Evolutionary conservation across 2,329 filamentous ascomycete species (phyloP), one percentile per base, ranked within the genome.

Genomic region (Magnaporthiopsis poae): DNA sequence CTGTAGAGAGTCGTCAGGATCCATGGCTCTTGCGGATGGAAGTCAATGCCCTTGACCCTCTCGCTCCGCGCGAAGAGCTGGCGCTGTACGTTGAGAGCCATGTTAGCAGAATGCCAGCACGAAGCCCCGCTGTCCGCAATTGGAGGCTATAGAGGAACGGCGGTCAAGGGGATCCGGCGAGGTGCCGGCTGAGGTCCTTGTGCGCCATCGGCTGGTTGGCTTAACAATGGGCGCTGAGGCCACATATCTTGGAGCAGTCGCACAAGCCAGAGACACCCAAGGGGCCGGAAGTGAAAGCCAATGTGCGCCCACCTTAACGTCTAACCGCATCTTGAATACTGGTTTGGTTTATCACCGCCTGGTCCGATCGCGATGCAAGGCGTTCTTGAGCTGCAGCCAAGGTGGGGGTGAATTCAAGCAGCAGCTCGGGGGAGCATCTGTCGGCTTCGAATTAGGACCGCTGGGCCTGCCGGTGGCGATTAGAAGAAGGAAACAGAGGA

Each of bases 41-140:
- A 98, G 82, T 98, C 94, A 79, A 96, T 92, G 76, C 90, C 90
- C 82, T 98, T 98, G 72, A 98, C 94, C 81, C 94, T 90, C 86
- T 98, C 92, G 75, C 91, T 96, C 79, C 92, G 87, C 79, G 91
- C 90, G 81, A 92, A 91, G 56, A 73, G 69, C 69, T 73, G 72
- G 67, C 72, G 71, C 72, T 73, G 70, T 68, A 69, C 35, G 36
- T 69, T 68, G 62, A 68, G 31, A 62, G 35, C 29, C 69, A 70
- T 72, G 69, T 73, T 71, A 73, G 71, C 71, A 59, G 18, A 8
- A n/a, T 33, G 21, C 8, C 9, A 12, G 12, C 61, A 36, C 27
- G 36, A 56, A 11, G 46, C 46, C n/a, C 11, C 46, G 46, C 46
- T 9, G 21, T 4, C 7, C 1, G 9, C 7, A 25, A 56, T 56